These are phyloP conservation scores for Cladosporium sp. DNA, from an alignment of 2,329 filamentous ascomycete genomes.

Conservation along the genomic window DNA sequence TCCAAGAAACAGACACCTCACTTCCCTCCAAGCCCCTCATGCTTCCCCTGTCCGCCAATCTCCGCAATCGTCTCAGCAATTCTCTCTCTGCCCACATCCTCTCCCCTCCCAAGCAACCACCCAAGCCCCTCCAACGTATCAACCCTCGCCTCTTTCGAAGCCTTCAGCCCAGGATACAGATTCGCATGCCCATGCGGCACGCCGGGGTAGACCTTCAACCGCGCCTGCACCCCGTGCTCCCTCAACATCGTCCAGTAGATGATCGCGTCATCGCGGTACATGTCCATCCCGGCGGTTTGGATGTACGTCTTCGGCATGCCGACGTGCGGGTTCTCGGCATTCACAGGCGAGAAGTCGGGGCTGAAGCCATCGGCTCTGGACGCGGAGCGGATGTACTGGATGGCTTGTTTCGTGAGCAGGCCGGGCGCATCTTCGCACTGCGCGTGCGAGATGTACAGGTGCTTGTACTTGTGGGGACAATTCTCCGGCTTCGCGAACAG, in stretches of 20 bases:
- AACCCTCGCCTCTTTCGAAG: constrained; percentile 28
- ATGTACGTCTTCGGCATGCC: constrained; percentile 51
- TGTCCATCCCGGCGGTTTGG: constrained; percentile 54
- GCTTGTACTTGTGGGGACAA: constrained; percentile 43
- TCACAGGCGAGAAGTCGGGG: constrained; percentile 29
- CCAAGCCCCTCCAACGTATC: constrained; percentile 37
- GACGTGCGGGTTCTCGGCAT: constrained; percentile 32
- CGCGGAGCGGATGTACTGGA: constrained; percentile 32
- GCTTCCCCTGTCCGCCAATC: not conserved
- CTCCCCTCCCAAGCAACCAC: constrained; percentile 35
- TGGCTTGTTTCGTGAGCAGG: constrained; percentile 30
- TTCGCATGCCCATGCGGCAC: constrained; percentile 45
- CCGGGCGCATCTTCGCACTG: constrained; percentile 44
- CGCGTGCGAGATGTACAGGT: constrained; percentile 40
- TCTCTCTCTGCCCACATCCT: not conserved
- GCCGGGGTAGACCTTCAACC: constrained; percentile 46
- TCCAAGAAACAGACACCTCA: not conserved
- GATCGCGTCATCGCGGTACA: constrained; percentile 53
- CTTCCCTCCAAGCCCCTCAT: not conserved
- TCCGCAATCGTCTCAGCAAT: not conserved
- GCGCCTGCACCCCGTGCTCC: constrained; percentile 47
- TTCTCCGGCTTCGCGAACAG: constrained; percentile 33
- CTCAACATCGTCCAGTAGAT: constrained; percentile 53
- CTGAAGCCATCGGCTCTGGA: constrained; percentile 31
- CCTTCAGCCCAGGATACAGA: constrained; percentile 35